Percentiles rank a stretch among this genome's conserved stretches.
Evolutionary conservation across 2,329 filamentous ascomycete genomes (phyloP).

Genomic region (Sclerotinia borealis): DNA sequence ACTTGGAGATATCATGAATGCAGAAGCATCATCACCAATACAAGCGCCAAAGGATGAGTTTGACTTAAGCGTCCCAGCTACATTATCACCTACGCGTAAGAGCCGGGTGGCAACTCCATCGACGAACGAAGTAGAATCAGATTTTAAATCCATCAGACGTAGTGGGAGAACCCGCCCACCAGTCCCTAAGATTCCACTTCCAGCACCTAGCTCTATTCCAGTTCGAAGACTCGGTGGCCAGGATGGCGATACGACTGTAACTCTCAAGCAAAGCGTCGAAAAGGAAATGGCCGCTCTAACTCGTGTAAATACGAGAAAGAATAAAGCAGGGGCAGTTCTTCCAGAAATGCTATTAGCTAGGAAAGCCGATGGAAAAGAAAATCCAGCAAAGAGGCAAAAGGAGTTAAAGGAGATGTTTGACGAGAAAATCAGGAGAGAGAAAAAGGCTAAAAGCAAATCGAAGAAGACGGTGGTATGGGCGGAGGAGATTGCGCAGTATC

Average conservation of each 20-base stretch:
- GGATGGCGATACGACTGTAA: constrained; percentile 28
- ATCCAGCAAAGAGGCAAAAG: constrained; percentile 35
- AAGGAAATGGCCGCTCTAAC: constrained; percentile 40
- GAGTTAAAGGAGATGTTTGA: constrained; percentile 33
- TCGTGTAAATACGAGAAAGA: constrained; percentile 40
- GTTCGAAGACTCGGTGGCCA: constrained; percentile 28
- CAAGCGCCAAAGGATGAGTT: constrained; percentile 23
- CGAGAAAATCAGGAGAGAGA: constrained; percentile 22
- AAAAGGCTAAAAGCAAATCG: constrained; percentile 24
- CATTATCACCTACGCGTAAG: constrained; percentile 20
- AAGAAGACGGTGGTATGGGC: constrained; percentile 30
- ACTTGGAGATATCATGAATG: constrained; percentile 20
- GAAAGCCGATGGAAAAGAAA: constrained; percentile 36
- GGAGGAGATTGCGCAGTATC: constrained; percentile 29
- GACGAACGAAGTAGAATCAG: constrained; percentile 17
- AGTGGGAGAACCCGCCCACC: constrained; percentile 32
- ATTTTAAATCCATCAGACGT: constrained; percentile 25
- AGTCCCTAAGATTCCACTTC: constrained; percentile 21
- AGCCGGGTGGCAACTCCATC: constrained; percentile 14
- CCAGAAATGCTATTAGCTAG: constrained; percentile 30
- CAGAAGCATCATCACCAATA: constrained; percentile 21
- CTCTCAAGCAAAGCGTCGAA: constrained; percentile 34
- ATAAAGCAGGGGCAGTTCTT: constrained; percentile 36
- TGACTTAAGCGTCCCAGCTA: constrained; percentile 18
- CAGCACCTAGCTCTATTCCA: constrained; percentile 30